Evolutionary conservation across 2,329 filamentous ascomycete genomes (phyloP), one percentile per base, ranked within the genome.

Genomic region (Exophiala sp.): DNA sequence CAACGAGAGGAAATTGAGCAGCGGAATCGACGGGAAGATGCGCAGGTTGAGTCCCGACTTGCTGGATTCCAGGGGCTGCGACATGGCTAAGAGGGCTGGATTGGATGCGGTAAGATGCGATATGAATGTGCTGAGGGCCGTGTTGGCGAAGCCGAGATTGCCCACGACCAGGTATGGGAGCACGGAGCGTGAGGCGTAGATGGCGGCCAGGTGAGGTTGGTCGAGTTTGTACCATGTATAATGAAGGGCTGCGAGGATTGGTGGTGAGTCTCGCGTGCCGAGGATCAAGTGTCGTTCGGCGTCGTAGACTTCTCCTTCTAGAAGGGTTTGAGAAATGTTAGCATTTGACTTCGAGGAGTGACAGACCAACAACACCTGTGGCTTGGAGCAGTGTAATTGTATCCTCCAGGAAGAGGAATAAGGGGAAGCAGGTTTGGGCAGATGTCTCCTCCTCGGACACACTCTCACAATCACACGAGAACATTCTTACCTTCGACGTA

Each of bases 201-300:
- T 74, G 2, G 88, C 83, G 1, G 93, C 93, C 1, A 86, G 89
- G 66, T 95, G 89, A 2, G 88, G 81, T 45, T 91, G 87, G 68
- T 94, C 88, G 63, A 89, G 81, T 55, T 79, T 82, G 74, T 97
- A 98, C 93, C 93, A 98, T 43, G 83, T 78, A 68, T 95, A 97
- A 68, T 97, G 88, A 70, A 97, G 79, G 60, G 81, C 81, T 42
- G 83, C 83, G 46, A 98, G 79, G 9, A 86, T 77, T 60, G 88
- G 83, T 30, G 90, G 79, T 0, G 89, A 95, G 68, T 95, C 89
- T 61, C 85, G 86, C 8, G 89, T 97, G 53, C 93, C 94, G 13
- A 61, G 48, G 18, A 61, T 41, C 48, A 98, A 77, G 68, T 98
- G 93, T 60, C 83, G 80, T 70, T 98, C 94, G 11, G 94, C 93